Conservation (phyloP, 108 stramenopile species). For the Asterionellopsis glacialis region DNA sequence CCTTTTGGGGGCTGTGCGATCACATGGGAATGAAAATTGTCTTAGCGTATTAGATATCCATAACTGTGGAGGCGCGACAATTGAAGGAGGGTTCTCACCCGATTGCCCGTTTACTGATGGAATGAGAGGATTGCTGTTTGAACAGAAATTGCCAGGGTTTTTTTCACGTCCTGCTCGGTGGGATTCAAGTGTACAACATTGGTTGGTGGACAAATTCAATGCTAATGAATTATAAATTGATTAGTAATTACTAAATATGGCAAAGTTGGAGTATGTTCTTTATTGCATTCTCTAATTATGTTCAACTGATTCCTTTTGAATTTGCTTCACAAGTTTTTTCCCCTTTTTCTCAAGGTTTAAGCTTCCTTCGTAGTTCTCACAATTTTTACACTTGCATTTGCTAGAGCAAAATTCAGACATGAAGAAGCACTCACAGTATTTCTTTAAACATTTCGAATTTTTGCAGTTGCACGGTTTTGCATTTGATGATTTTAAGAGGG, state of each 20-base stretch:
- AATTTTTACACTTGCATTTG: conserved; percentile 16
- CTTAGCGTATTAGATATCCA: conserved; percentile 37
- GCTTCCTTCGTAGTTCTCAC: conserved; percentile 13
- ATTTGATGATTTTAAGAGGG: conserved; percentile 34
- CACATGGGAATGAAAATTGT: conserved; percentile 13
- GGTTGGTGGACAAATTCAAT: not conserved
- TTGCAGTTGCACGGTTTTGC: conserved; percentile 45
- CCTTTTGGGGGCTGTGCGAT: conserved; percentile 28
- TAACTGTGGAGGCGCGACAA: conserved; percentile 22
- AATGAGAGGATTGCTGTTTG: conserved; percentile 35
- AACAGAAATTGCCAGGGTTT: conserved; percentile 33
- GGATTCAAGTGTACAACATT: conserved; percentile 1
- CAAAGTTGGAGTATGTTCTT: too few species aligned
- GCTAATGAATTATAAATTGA: too few species aligned
- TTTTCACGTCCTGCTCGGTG: conserved; percentile 23
- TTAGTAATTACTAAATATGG: too few species aligned
- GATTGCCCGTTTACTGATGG: conserved; percentile 19
- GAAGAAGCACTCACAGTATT: conserved; percentile 59
- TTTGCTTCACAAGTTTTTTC: too few species aligned
- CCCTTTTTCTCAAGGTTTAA: not conserved
- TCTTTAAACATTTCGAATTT: conserved; percentile 50
- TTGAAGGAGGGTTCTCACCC: not conserved
- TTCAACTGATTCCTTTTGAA: too few species aligned
- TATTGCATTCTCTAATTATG: too few species aligned
- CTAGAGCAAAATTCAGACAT: conserved; percentile 5